Evolutionary conservation across 2,329 filamentous ascomycete species (phyloP).

Genomic region (Helicocarpus griseus): DNA sequence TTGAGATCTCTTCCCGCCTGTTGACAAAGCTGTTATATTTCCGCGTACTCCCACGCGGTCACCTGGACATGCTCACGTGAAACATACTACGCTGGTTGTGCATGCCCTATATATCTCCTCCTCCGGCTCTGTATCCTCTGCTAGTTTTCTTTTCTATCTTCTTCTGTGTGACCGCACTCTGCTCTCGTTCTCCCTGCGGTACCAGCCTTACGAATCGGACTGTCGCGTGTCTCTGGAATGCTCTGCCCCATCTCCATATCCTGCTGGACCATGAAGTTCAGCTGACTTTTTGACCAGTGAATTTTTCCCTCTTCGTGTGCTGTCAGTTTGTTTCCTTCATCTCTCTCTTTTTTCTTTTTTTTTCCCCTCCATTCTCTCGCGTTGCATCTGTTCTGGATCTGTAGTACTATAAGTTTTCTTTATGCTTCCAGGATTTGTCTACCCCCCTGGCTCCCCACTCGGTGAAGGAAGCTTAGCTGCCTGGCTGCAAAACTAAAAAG

Average conservation of each 20-base stretch:
- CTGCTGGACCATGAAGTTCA: constrained; percentile 1
- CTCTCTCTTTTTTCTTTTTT: background rate
- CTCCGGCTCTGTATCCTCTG: constrained; percentile 1
- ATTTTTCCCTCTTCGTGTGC: background rate
- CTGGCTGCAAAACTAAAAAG: constrained; percentile 1
- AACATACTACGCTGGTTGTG: background rate
- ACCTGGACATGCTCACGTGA: constrained; percentile 11
- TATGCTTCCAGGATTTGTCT: background rate
- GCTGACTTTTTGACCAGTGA: background rate
- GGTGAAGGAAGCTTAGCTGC: background rate
- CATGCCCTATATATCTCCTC: background rate
- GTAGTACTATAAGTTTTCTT: background rate
- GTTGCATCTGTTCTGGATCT: too few relatives aligned
- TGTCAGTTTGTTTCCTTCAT: constrained; percentile 1
- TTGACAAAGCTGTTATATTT: too few relatives aligned
- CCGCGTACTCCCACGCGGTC: constrained; percentile 2
- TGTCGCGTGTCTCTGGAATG: background rate
- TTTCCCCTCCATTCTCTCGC: background rate
- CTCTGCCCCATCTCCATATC: background rate
- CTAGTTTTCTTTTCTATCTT: background rate
- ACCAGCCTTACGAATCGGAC: background rate
- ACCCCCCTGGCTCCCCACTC: background rate
- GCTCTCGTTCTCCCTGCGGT: background rate
- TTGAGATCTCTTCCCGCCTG: too few relatives aligned
- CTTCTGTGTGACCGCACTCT: constrained; percentile 4